phyloP scores from a whole-genome alignment of 129 eudicot genomes.

The Helichrysum umbraculigerum region DNA sequence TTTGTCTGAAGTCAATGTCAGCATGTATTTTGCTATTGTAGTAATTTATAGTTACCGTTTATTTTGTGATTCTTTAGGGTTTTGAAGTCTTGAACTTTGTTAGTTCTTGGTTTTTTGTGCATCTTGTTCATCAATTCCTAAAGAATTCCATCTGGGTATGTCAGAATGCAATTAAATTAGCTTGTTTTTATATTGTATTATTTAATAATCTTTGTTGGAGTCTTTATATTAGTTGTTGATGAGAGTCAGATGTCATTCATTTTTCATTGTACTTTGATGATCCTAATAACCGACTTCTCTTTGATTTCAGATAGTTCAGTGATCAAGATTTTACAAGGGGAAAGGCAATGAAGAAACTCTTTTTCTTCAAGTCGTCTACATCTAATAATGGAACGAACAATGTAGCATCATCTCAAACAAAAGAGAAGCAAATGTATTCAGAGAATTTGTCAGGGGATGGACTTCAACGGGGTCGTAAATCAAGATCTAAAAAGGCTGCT shows the following conservation, averaged over 20 bases:
- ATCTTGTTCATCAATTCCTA: constrained; percentile 6
- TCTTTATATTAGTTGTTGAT: constrained; percentile 8
- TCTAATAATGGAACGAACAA: constrained; percentile 43
- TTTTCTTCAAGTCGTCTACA: constrained; percentile 75
- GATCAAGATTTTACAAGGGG: constrained; percentile 16
- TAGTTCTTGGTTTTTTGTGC: constrained; percentile 2
- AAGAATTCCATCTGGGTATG: constrained; percentile 2
- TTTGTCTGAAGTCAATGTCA: constrained; percentile 39
- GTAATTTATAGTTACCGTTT: constrained; percentile 23
- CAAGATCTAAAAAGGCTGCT: constrained; percentile 43
- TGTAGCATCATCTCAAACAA: constrained; percentile 40
- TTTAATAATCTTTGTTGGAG: constrained; percentile 2
- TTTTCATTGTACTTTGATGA: not conserved
- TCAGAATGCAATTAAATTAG: not conserved
- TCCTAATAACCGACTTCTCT: constrained; percentile 9
- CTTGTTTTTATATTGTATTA: too few species aligned
- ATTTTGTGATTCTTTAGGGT: constrained; percentile 15
- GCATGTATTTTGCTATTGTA: constrained; percentile 10
- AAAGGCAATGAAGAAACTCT: constrained; percentile 75
- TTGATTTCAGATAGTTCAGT: constrained; percentile 12
- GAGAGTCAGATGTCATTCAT: constrained; percentile 19
- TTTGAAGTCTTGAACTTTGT: constrained; percentile 4
- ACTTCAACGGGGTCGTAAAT: constrained; percentile 32
- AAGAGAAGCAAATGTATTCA: constrained; percentile 46
- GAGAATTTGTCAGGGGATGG: constrained; percentile 55